Base-by-base conservation (phyloP, 2,329 filamentous ascomycete species). In the Ophiognomonia clavigignenti-juglandacearum region DNA sequence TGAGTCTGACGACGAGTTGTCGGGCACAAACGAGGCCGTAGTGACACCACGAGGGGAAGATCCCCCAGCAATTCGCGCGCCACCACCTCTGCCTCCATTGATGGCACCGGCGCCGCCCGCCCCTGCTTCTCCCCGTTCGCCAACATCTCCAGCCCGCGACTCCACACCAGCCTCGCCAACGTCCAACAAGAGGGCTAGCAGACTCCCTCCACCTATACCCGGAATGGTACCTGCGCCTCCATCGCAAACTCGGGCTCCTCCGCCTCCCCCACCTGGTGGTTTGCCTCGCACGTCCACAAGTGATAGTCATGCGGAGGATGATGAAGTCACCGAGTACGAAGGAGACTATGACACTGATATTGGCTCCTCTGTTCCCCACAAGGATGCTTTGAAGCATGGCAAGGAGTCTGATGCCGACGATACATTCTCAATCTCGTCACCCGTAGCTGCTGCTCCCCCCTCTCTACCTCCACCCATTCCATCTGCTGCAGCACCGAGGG, bases 301-400 rank as follows among this genome's bases (percentile, higher is more conserved):
- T 39, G 80, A 85, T 54, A 73, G 71, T 44, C 70, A 70, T 39
- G 57, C 63, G 20, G 84, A 86, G 26, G 82, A 82, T 26, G 83
- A 86, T 50, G 90, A 95, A 59, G 78, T 89, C 27, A 95, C 89
- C 0, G 92, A 96, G 61, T 97, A 97, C 60, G 93, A 98, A 62
- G 93, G 92, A 6, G 93, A 97, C 61, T 97, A 97, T 62, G 93
- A 97, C 58, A 97, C 93, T 6, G 93, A 97, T 62, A 97, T 97
- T 61, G 91, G 86, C 2, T 88, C 91, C n/a, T 85, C 88, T 9
- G 89, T 82, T n/a, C 88, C 87, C 47, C 89, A 96, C 65, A 96
- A 95, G 66, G 92, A 96, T 68, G 91, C 92, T 1, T 67, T 97
- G 52, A 95, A 92, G 64, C 89, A 95, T 64, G 80, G 77, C 7